Evolutionary conservation across 306 rosid species (phyloP).

Genomic region (Mucuna pruriens): DNA sequence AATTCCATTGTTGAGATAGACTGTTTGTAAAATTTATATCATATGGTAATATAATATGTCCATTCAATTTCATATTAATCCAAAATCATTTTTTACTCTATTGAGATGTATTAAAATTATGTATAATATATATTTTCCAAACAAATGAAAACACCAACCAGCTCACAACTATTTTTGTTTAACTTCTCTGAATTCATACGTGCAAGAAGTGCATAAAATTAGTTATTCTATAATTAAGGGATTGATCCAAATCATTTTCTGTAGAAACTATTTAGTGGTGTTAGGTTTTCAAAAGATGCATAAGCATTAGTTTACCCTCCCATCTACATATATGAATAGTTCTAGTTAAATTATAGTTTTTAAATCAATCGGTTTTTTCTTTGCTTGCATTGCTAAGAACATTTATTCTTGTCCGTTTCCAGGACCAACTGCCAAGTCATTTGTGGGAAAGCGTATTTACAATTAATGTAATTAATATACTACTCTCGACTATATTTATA

Average conservation of each 20-base stretch:
- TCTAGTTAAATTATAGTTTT: background rate
- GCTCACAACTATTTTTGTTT: background rate
- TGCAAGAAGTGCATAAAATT: background rate
- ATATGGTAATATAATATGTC: too few species aligned
- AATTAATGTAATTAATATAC: constrained; percentile 48
- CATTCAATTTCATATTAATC: background rate
- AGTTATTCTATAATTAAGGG: background rate
- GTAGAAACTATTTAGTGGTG: constrained; percentile 1
- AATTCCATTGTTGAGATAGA: background rate
- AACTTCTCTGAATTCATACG: background rate
- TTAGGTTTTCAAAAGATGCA: background rate
- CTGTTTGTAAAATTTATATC: background rate
- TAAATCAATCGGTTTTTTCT: background rate
- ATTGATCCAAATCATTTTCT: background rate
- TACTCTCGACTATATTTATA: constrained; percentile 15
- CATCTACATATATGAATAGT: background rate
- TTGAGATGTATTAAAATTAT: background rate
- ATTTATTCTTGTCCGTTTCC: constrained; percentile 42
- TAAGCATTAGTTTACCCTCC: background rate
- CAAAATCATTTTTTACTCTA: background rate
- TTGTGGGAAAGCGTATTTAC: constrained; percentile 53
- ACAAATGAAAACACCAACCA: background rate
- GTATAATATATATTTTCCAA: background rate
- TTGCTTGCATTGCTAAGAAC: constrained; percentile 28
- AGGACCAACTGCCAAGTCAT: constrained; percentile 48